Base-by-base conservation (phyloP, 1,139 yeast species). In the Kodamaea derodonti region DNA sequence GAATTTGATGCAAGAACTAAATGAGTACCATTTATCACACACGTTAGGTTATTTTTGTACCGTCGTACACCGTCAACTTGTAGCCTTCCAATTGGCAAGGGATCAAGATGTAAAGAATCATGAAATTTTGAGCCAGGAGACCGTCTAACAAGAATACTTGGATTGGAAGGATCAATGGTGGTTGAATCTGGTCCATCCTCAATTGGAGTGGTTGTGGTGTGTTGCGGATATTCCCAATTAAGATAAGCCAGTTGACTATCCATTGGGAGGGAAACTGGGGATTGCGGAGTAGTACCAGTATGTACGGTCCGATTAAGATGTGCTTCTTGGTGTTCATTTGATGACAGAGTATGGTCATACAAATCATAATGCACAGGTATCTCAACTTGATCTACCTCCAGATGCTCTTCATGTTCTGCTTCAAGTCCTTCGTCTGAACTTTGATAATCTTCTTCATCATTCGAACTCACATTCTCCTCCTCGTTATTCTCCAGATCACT, bases 1-100 rank as follows among this genome's bases (percentile, higher is more conserved):
- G 72, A 60, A 38, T 53, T 53, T n/a, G 53, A 44, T 4, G 59
- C 64, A 10, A 49, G 41, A 1, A 62, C 55, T 15, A 64, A 45
- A 36, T 45, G 16, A 12, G 9, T 9, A 14, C 28, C 17, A 7
- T 12, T 27, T 7, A 47, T 38, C 2, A 46, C 29, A 8, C 38
- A 32, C 3, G 45, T 24, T 12, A 46, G 27, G 39, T 70, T 69
- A 38, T 68, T 69, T 37, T 65, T 69, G 45, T 59, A 70, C 36
- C 52, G 51, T 30, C 60, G 47, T 3, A 51, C 40, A 23, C 45
- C 47, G 20, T 52, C 58, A 17, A 58, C n/a, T 37, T 31, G 27
- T 23, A 58, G 37, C 29, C 48, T 54, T 13, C 43, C 43, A n/a
- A 47, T 46, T 0, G 60, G 60, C n/a, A 52, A 33, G 32, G 51